Base-by-base conservation (phyloP, 345 rosid species). In the Rhizophora mangle region DNA sequence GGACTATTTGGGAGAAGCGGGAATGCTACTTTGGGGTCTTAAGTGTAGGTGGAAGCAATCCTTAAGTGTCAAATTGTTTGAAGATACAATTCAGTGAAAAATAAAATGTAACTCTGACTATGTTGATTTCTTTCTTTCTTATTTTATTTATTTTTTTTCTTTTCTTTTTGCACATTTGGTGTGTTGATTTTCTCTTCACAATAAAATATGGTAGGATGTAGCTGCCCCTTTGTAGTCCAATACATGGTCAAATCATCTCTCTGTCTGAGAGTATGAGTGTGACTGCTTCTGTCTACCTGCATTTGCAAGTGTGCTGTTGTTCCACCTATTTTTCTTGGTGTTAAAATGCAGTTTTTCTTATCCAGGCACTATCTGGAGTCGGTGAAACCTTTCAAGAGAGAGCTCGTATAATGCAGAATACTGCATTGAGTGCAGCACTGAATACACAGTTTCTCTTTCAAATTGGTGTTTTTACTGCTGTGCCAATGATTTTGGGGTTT, bases 401-500 rank as follows among this genome's bases (percentile, higher is more conserved):
- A 86, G 93, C 99, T 72, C 34, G 31, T 27, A 72, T 92, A 69
- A 62, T 66, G 11, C 31, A 86, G 10, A 91, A 95, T 71, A 80
- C 84, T 26, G 92, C 99, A 67, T 84, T 95, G 65, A 86, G 72
- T 68, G 83, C 94, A 51, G 99, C 99, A 70, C 64, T 95, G 68
- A 90, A 87, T 85, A 88, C 99, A 5, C 99, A 95, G 80, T 95
- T 95, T 83, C 96, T 95, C 68, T 69, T 95, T 76, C 99, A 95
- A 78, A 92, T 95, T 84, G 96, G 99, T 82, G 72, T 90, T 71
- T 92, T 95, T 70, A 84, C 96, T 53, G 99, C 99, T 61, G 90
- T 95, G 74, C 99, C 99, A 62, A 95, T 95, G 99, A 11, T 95
- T 82, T 83, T 95, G 85, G 96, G 96, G 32, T 81, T 81, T 65